Evolutionary conservation across 805 yeast genomes (phyloP), one percentile per base, ranked within the genome.

Genomic region (Cyberlindnera japonica): DNA sequence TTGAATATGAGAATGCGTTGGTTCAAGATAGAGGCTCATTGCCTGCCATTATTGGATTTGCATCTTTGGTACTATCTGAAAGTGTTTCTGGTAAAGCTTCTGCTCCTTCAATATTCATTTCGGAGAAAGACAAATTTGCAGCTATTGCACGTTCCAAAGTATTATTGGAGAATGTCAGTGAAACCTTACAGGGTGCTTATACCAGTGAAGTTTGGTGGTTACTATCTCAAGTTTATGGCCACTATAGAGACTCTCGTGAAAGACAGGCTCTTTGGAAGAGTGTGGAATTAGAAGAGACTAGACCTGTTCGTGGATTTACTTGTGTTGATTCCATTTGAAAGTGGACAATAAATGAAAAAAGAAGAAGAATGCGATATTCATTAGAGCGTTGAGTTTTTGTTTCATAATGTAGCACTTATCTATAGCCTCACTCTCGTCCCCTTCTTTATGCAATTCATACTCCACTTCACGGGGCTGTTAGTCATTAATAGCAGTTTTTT

Each of bases 121-220:
- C 82, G 23, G 67, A 61, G 3, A 71, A 69, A 43, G 91, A 84
- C 50, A 63, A 64, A 44, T 62, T 69, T 24, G 79, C 89, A 3
- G 89, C 83, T 0, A 53, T 72, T n/a, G 77, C 58, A 2, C 44
- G 68, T 17, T 52, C 53, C 12, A 53, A 66, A 57, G 48, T 66
- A 13, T 47, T 71, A 16, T 49, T 73, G 18, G 75, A 71, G 45
- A 54, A 57, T 3, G 53, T 61, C 19, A 53, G 63, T 3, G 57
- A 58, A 11, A 60, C 64, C 2, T 56, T 63, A n/a, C 67, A 69
- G 13, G 79, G 76, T 10, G 58, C 69, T 14, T 54, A 58, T 38
- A 59, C 65, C 11, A 63, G 78, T 7, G 95, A 87, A 58, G 69
- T 82, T 11, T 83, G 90, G 83, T 81, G 77, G 74, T 72, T 73